A percentile compares a stretch with the other conserved stretches of the same genome.
These are phyloP conservation scores for Suillus plorans DNA, from an alignment of 768 basidiomycete genomes.

Conservation along the genomic window DNA sequence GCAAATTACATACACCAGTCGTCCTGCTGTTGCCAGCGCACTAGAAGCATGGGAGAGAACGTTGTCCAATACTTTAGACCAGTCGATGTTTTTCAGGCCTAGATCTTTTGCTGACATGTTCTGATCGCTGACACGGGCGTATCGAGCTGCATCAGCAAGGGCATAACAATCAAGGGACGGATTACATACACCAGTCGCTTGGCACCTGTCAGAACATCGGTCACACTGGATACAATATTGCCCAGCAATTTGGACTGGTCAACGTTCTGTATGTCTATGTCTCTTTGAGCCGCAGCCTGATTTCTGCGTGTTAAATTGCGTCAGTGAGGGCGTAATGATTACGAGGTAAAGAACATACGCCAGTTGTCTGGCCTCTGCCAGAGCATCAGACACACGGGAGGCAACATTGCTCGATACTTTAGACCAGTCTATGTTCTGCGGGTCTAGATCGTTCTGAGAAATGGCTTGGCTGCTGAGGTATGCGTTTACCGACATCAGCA, in stretches of 20 bases:
- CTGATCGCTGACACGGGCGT: not conserved
- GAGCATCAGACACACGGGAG: not conserved
- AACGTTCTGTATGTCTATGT: not conserved
- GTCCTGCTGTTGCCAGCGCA: not conserved
- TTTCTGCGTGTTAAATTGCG: not conserved
- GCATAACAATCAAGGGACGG: not conserved
- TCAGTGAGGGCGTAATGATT: not conserved
- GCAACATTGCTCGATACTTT: not conserved
- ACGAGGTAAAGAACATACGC: not conserved
- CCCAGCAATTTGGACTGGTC: not conserved
- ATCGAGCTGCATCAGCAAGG: not conserved
- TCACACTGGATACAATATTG: not conserved
- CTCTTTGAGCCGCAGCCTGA: not conserved
- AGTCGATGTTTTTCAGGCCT: not conserved
- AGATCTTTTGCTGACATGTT: not conserved
- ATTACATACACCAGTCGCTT: not conserved
- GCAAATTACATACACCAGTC: too few species aligned
- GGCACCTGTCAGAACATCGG: not conserved
- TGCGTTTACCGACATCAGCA: not conserved
- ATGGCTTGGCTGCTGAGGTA: not conserved
- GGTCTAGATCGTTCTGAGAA: not conserved
- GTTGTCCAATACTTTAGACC: not conserved
- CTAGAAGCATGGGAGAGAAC: not conserved
- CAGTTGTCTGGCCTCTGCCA: not conserved
- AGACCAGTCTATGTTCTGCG: not conserved